These are phyloP conservation scores for Lophiotrema nucula DNA, from an alignment of 495 filamentous ascomycete species.

Conservation along the genomic window DNA sequence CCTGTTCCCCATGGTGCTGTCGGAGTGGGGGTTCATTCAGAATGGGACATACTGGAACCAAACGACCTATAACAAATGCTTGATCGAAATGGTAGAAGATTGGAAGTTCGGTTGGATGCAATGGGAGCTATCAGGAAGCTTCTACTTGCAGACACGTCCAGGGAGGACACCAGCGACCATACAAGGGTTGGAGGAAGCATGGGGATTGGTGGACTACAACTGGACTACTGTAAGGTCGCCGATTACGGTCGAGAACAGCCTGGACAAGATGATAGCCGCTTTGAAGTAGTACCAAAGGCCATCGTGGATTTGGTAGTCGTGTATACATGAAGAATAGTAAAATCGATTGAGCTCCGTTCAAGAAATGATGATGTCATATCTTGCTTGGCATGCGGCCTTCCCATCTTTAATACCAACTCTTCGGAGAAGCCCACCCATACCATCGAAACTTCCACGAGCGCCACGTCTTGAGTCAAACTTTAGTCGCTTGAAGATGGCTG, in stretches of 20 bases:
- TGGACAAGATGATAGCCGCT: conserved; percentile 21
- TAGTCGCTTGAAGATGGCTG: no score
- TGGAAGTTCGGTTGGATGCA: conserved; percentile 53
- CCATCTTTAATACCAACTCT: no score
- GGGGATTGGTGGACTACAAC: conserved; percentile 21
- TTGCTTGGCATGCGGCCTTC: no score
- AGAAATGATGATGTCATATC: no score
- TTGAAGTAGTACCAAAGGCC: not conserved
- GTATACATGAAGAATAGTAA: no score
- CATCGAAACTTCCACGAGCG: no score
- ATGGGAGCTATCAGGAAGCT: conserved; percentile 52
- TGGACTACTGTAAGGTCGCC: conserved; percentile 11
- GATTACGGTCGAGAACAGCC: conserved; percentile 23
- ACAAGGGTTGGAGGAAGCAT: conserved; percentile 17
- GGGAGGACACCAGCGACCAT: conserved; percentile 7
- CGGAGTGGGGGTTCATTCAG: conserved; percentile 52
- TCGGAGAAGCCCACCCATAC: no score
- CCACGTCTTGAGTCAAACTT: no score
- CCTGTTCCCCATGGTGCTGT: conserved; percentile 47
- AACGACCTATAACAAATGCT: conserved; percentile 45
- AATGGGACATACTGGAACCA: conserved; percentile 38
- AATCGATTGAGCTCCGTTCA: no score
- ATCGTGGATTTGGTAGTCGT: no score
- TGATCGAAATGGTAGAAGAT: conserved; percentile 45
- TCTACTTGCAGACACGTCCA: conserved; percentile 40